Evolutionary conservation across 2,329 filamentous ascomycete species (phyloP), one percentile per base, ranked within the genome.

Genomic region (Thelonectria olida): DNA sequence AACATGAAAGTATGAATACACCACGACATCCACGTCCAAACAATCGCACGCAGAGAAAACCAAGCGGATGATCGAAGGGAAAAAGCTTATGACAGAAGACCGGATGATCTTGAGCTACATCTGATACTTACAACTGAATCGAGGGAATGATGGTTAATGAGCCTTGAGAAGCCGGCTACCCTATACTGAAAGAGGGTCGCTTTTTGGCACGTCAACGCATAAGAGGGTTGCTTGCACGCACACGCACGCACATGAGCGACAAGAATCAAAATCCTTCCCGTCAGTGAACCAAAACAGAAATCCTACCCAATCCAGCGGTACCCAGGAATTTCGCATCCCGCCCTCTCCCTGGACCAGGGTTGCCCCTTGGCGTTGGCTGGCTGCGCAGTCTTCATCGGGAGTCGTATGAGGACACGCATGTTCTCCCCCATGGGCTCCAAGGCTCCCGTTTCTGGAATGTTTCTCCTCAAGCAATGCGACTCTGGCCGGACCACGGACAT

Each of bases 351-450:
- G 42, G 66, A 57, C 59, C 48, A 48, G 67, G 67, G 54, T 27
- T 28, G 34, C 39, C 15, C 9, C 41, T 25, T 13, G 27, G 15
- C 27, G 27, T 41, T 63, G 61, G 59, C 28, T 53, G 10, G 28
- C 28, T 31, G 28, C 28, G 28, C 28, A 31, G 9, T 8, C 28
- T 31, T 31, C 28, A 31, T 15, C 13, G 20, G 25, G 17, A 39
- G 51, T 67, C 56, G 56, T 67, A 71, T 66, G 63, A 70, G 63
- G 54, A 66, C 67, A 57, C 58, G 62, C 61, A 65, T 53, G 36
- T 60, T 64, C 47, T 44, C 28, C 48, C 54, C 47, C 38, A 36
- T 62, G 34, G 39, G 20, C 55, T 41, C 54, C 10, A 9, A 27
- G 20, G 13, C 42, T 12, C 20, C 34, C 15, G 36, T 25, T 65